Evolutionary conservation across 345 rosid genomes (phyloP).

Genomic region (Geranium rotundifolium): DNA sequence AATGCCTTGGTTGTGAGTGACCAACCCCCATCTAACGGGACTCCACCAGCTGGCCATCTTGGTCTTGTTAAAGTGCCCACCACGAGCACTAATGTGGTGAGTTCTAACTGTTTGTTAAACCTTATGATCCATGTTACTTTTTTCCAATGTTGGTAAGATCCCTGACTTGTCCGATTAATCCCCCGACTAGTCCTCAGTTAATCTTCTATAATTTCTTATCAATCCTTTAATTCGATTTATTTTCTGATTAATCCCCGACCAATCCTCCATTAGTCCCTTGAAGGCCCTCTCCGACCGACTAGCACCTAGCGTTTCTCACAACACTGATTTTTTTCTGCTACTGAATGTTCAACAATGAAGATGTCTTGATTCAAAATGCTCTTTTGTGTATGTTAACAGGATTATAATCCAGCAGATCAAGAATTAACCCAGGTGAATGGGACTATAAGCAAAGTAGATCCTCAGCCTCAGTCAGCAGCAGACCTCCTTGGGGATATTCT

Average conservation of each 20-base stretch:
- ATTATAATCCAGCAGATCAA: slow-evolving; percentile 35
- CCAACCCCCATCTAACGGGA: slow-evolving; percentile 51
- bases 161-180: too few relatives aligned
- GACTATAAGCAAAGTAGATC: slow-evolving; percentile 36
- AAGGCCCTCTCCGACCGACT: too few relatives aligned
- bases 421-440: slow-evolving; percentile 47
- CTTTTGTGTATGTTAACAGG: slow-evolving; percentile 29
- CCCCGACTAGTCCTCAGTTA: too few relatives aligned
- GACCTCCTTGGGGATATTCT: slow-evolving; percentile 77
- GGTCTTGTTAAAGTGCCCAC: slow-evolving; percentile 64
- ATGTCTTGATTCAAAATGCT: neutral
- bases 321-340: too few relatives aligned
- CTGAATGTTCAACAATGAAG: neutral
- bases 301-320: too few relatives aligned
- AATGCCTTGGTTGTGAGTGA: slow-evolving; percentile 87
- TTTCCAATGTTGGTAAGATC: too few relatives aligned
- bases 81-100: slow-evolving; percentile 37
- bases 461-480: slow-evolving; percentile 47
- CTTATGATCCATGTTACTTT: neutral
- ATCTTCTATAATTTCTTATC: too few relatives aligned
- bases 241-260: too few relatives aligned
- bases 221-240: too few relatives aligned
- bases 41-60: slow-evolving; percentile 47
- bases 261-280: too few relatives aligned
- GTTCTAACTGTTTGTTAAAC: slow-evolving; percentile 14